These are phyloP conservation scores for Mycena galopus DNA, from an alignment of 768 basidiomycete genomes.

Conservation along the genomic window DNA sequence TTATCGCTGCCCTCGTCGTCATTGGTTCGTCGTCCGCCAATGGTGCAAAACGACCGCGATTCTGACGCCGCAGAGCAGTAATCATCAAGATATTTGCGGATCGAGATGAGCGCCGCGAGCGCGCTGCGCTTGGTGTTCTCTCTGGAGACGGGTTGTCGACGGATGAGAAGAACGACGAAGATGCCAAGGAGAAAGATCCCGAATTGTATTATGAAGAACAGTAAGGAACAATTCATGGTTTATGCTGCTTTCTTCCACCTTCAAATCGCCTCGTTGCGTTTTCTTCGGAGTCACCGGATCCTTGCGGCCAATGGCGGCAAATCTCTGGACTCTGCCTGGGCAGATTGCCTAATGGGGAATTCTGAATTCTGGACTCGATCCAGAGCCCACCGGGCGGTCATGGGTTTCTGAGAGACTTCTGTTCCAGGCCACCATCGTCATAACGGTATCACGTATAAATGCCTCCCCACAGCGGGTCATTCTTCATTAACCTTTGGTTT, in stretches of 20 bases:
- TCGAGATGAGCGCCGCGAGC: slow-evolving; percentile 34
- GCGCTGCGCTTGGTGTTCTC: not conserved
- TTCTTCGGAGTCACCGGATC: too few relatives aligned
- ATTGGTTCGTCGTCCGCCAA: slow-evolving; percentile 27
- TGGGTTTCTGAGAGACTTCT: not conserved
- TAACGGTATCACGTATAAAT: slow-evolving; percentile 16
- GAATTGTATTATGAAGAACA: not conserved
- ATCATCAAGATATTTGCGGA: slow-evolving; percentile 43
- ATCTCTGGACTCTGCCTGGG: not conserved
- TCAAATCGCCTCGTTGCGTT: too few relatives aligned
- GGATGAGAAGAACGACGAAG: slow-evolving; percentile 15
- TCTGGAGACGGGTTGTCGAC: slow-evolving; percentile 12
- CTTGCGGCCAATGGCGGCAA: not conserved
- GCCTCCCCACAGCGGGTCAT: too few relatives aligned
- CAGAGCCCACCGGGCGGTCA: not conserved
- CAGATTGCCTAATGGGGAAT: not conserved
- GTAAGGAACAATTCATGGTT: slow-evolving; percentile 2
- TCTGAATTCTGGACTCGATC: not conserved
- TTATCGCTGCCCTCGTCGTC: slow-evolving; percentile 40
- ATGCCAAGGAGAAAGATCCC: slow-evolving; percentile 8
- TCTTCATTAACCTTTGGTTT: not conserved
- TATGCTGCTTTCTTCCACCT: not conserved
- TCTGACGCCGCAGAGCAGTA: slow-evolving; percentile 23
- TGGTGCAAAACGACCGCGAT: not conserved
- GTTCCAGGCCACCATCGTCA: not conserved